These are phyloP conservation scores for Ceratocystis lukuohia DNA, from an alignment of 2,329 filamentous ascomycete species.

Conservation along the genomic window DNA sequence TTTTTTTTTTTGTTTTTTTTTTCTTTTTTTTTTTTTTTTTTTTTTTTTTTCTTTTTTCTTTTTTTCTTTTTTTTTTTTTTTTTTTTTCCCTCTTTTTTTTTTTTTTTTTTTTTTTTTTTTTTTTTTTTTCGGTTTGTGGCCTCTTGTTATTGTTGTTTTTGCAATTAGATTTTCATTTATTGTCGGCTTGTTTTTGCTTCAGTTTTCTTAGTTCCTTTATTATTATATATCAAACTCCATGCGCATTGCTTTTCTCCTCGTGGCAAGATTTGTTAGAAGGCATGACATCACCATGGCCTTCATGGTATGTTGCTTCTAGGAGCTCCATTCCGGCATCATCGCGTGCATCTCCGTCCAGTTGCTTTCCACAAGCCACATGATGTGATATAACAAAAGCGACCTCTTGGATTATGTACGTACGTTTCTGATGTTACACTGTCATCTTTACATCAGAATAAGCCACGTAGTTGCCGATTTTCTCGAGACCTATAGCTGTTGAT, in stretches of 20 bases:
- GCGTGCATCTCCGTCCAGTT: too few relatives aligned
- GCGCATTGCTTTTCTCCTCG: background rate
- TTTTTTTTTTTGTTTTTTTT: constrained; percentile 24
- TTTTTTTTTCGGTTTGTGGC: constrained; percentile 28
- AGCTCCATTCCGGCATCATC: too few relatives aligned
- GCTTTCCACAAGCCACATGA: too few relatives aligned
- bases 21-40: constrained; percentile 23
- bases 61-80: constrained; percentile 22
- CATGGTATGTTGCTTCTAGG: background rate
- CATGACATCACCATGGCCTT: background rate
- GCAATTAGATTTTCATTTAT: constrained; percentile 13
- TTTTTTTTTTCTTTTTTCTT: constrained; percentile 32
- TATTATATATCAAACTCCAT: background rate
- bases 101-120: constrained; percentile 21
- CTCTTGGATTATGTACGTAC: too few relatives aligned
- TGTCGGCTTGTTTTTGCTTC: constrained; percentile 22
- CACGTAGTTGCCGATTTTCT: too few relatives aligned
- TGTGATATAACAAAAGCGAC: too few relatives aligned
- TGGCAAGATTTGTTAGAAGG: background rate
- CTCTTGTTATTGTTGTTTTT: background rate
- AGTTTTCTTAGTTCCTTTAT: constrained; percentile 20
- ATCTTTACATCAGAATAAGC: too few relatives aligned
- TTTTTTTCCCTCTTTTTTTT: constrained; percentile 25
- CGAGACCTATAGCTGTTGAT: too few relatives aligned
- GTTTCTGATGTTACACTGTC: too few relatives aligned